Evolutionary conservation across 2,329 filamentous ascomycete species (phyloP), one percentile per base, ranked within the genome.

Genomic region (Colletotrichum eleusines): DNA sequence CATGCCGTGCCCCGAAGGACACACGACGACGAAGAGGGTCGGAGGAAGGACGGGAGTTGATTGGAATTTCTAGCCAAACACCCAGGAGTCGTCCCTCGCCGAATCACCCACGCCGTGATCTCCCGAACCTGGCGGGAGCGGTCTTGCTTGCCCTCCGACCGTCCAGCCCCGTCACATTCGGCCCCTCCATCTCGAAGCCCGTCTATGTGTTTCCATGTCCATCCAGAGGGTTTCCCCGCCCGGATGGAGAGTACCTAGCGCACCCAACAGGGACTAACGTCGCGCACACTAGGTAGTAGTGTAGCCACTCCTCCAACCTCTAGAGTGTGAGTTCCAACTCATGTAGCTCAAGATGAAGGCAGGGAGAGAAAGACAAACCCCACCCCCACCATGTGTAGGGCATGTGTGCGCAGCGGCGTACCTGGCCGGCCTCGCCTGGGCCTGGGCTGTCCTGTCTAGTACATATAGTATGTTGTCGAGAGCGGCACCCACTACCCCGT

Each of bases 41-140:
- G 60, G 31, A 58, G 44, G 44, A 50, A 33, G 40, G 5, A 42
- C 16, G 54, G n/a, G 33, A 20, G 54, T 44, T 35, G 63, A 11
- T 23, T 23, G 48, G 16, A 23, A 3, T 35, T 1, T 50, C 23
- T 51, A 44, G 38, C 40, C 67, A 61, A 26, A 28, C 12, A 31
- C 31, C 58, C 42, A 35, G 11, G 40, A 67, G 44, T 46, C 35
- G 23, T 31, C 31, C 50, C 23, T 46, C 38, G 68, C 68, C 64
- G 58, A 55, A 35, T 35, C 46, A 42, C 31, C 57, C 38, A 57
- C 58, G 31, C 51, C 58, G 68, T 71, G 68, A 71, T 68, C 58
- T 57, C 58, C 57, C 44, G 64, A 68, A 42, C 26, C 55, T 23
- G 42, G 38, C 63, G 68, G 57, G 51, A 51, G 58, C 68, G 64